These are phyloP conservation scores for Acer yangbiense DNA, from an alignment of 345 rosid genomes.

Conservation along the genomic window DNA sequence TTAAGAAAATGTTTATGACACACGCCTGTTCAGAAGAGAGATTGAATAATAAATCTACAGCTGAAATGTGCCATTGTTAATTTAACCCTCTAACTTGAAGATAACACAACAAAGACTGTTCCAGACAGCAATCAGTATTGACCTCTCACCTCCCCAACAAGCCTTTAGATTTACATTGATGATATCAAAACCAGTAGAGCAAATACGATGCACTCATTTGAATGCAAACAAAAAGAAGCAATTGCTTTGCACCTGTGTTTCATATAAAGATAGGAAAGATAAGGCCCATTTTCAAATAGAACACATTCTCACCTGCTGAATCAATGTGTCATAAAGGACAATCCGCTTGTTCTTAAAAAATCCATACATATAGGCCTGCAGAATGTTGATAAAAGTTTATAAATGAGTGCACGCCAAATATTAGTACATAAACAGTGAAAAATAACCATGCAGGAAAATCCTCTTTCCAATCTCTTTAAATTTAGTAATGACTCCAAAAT, in stretches of 20 bases:
- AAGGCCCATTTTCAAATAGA: slow-evolving; percentile 1
- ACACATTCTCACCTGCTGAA: slow-evolving; percentile 74
- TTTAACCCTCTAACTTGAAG: not conserved
- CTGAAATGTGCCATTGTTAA: not conserved
- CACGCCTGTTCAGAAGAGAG: not conserved
- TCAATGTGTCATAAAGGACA: slow-evolving; percentile 94
- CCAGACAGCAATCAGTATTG: slow-evolving; percentile 1
- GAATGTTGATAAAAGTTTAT: slow-evolving; percentile 17
- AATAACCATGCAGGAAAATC: not conserved
- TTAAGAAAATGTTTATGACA: not conserved
- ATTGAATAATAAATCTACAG: not conserved
- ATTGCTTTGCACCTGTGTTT: not conserved
- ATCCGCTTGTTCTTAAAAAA: slow-evolving; percentile 98
- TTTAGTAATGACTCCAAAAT: not conserved
- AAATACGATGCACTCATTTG: not conserved
- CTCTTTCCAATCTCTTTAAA: not conserved
- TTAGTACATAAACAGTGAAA: not conserved
- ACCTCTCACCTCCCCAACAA: not conserved
- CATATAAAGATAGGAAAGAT: not conserved
- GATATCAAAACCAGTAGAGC: not conserved
- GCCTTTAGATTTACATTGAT: not conserved
- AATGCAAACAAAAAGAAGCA: not conserved
- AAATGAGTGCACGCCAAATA: slow-evolving; percentile 10
- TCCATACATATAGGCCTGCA: slow-evolving; percentile 99
- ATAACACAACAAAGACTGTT: not conserved